Evolutionary conservation across 164 flowering plant species (phyloP).

Genomic region (Dillenia turbinata): DNA sequence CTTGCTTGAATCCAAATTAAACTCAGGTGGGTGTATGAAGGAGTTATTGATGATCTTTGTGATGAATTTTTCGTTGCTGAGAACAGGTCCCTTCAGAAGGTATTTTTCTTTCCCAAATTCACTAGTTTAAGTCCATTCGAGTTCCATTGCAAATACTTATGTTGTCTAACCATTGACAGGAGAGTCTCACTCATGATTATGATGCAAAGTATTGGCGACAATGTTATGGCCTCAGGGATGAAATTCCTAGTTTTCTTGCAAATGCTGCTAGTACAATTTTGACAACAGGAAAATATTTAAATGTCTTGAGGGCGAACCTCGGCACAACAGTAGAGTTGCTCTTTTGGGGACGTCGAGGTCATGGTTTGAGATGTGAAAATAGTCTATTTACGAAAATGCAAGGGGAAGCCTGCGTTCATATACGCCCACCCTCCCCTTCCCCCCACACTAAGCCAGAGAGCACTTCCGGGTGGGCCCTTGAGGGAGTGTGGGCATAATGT

Average conservation of each 20-base stretch:
- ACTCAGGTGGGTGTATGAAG: conserved; percentile 95
- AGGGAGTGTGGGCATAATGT: conserved; percentile 96
- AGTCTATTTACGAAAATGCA: too few relatives aligned
- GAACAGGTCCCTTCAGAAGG: conserved; percentile 88
- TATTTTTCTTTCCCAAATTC: conserved; percentile 16
- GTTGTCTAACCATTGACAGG: conserved; percentile 36
- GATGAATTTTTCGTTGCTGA: conserved; percentile 96
- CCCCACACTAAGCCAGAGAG: too few relatives aligned
- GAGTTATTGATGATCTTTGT: conserved; percentile 96
- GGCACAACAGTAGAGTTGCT: too few relatives aligned
- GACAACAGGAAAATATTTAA: conserved; percentile 97
- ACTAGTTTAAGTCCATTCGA: neutral
- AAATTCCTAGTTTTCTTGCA: conserved; percentile 89
- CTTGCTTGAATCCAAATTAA: neutral
- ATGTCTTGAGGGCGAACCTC: conserved; percentile 99
- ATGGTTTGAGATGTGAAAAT: too few relatives aligned
- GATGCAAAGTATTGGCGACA: conserved; percentile 94
- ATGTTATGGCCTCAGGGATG: conserved; percentile 91
- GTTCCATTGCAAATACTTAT: conserved; percentile 14
- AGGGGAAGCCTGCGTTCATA: too few relatives aligned
- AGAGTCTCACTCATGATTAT: conserved; percentile 88
- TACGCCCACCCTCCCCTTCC: too few relatives aligned
- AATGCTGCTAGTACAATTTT: conserved; percentile 83
- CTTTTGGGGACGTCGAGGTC: too few relatives aligned
- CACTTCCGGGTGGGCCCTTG: too few relatives aligned